Base-by-base conservation (phyloP, 305 asterid genomes). In the Andrographis paniculata region DNA sequence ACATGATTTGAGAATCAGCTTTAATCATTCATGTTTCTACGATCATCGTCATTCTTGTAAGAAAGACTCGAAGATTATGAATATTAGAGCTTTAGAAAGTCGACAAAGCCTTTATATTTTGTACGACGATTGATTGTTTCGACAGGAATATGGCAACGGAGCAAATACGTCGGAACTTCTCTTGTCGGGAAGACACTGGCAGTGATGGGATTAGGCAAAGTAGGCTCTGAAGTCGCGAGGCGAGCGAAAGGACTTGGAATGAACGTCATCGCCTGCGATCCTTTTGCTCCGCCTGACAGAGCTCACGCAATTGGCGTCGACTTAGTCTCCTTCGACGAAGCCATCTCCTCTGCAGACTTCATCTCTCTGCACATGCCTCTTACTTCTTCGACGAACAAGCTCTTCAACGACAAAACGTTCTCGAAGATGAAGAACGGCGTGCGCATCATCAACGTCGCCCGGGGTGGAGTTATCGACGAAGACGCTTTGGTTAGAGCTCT, bases 361-460 rank as follows among this genome's bases (percentile, higher is more conserved):
- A 21, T 87, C 35, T 80, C 95, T 13, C 92, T 87, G 50, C 97
- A 87, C 54, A 84, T 84, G 88, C 97, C 97, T 50, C 92, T 87
- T 5, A 87, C 95, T 52, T 81, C 95, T 17, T 35, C 76, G 4
- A 84, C 97, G 7, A 23, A 55, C 36, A 75, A 75, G 63, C 36
- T 84, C 17, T 72, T 87, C 37, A 84, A 81, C 30, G 95, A 87
- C 17, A 74, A 71, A 40, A 79, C 84, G 0, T 87, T 87, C 31
- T 68, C 76, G 17, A 87, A 87, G 77, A 79, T 84, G 97, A 87
- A 71, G 65, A 84, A 65, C 55, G 95, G 97, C 14, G 92, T 73
- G 1, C 70, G 94, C 42, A 44, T 87, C 37, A 58, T 87, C 21
- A 87, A 84, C 53, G 94, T 87, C 27, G 95, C 95, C 14, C 68